phyloP scores from a whole-genome alignment of 805 yeast species.

The Sungouiella thailandica region DNA sequence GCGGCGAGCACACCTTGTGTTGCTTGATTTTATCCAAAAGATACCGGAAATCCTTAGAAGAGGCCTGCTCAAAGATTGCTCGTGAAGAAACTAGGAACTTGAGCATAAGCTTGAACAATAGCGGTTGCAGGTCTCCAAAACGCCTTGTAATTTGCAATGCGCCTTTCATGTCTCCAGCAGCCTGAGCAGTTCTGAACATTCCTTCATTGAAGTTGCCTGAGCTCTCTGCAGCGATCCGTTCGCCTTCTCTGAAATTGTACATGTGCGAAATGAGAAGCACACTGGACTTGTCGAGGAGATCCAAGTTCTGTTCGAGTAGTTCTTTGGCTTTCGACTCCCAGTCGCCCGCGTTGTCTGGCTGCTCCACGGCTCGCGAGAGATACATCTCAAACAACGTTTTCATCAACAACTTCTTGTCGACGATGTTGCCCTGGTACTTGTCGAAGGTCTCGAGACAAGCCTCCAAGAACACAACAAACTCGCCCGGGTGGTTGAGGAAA shows the following conservation, averaged over 20 bases:
- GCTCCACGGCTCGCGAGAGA: conserved; percentile 46
- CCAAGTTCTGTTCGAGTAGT: conserved; percentile 44
- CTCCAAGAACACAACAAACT: conserved; percentile 87
- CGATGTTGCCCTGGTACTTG: conserved; percentile 61
- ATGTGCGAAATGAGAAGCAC: conserved; percentile 55
- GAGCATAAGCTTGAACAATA: conserved; percentile 61
- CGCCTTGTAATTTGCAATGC: conserved; percentile 54
- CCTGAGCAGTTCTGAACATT: conserved; percentile 59
- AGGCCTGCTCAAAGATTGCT: conserved; percentile 45
- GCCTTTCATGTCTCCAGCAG: conserved; percentile 50
- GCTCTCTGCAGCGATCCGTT: conserved; percentile 34
- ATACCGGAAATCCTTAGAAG: conserved; percentile 42
- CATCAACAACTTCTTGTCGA: conserved; percentile 68
- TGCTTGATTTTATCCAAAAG: conserved; percentile 52
- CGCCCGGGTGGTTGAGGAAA: conserved; percentile 79
- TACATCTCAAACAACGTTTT: conserved; percentile 83
- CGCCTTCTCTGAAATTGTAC: conserved; percentile 50
- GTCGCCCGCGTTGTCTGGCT: conserved; percentile 26
- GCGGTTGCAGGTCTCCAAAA: conserved; percentile 60
- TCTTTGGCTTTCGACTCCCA: conserved; percentile 67
- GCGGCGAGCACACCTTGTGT: conserved; percentile 56
- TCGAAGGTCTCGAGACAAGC: conserved; percentile 82
- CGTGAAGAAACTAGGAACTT: conserved; percentile 56
- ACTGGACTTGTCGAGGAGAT: conserved; percentile 50
- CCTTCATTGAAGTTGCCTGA: conserved; percentile 41